These are phyloP conservation scores for Ogataea wickerhamii DNA, from an alignment of 805 yeast species.

Conservation along the genomic window DNA sequence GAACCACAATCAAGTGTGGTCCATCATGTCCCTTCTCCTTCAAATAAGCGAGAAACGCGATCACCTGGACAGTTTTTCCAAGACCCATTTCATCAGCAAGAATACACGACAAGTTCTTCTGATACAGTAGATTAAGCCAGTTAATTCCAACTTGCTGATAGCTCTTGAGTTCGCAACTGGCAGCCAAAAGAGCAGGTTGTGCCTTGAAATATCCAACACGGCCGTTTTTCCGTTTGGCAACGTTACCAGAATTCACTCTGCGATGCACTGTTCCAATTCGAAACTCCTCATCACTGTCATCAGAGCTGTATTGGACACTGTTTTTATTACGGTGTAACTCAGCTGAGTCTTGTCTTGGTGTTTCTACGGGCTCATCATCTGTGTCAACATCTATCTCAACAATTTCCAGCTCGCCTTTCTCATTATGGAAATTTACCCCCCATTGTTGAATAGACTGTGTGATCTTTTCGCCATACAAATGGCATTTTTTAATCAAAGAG, in stretches of 20 bases:
- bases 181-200: constrained; percentile 67
- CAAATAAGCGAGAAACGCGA: constrained; percentile 82
- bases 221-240: not conserved
- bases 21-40: constrained; percentile 60
- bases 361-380: constrained; percentile 40
- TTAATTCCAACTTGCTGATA: constrained; percentile 97
- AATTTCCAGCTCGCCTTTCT: constrained; percentile 60
- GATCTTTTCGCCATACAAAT: constrained; percentile 68
- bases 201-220: constrained; percentile 48
- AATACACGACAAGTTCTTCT: constrained; percentile 79
- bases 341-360: not conserved
- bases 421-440: constrained; percentile 79
- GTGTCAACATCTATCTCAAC: constrained; percentile 44
- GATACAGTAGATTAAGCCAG: constrained; percentile 83
- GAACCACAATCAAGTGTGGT: constrained; percentile 93
- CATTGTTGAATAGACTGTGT: constrained; percentile 71
- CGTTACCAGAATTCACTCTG: not conserved
- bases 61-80: constrained; percentile 96
- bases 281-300: constrained; percentile 18
- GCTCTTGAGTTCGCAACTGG: constrained; percentile 66
- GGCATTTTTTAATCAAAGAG: constrained; percentile 80
- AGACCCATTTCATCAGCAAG: constrained; percentile 98
- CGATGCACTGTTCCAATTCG: constrained; percentile 4
- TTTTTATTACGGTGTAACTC: not conserved
- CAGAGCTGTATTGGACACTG: not conserved